phyloP scores from a whole-genome alignment of 768 basidiomycete genomes.

The Boletus vermiculosoides region DNA sequence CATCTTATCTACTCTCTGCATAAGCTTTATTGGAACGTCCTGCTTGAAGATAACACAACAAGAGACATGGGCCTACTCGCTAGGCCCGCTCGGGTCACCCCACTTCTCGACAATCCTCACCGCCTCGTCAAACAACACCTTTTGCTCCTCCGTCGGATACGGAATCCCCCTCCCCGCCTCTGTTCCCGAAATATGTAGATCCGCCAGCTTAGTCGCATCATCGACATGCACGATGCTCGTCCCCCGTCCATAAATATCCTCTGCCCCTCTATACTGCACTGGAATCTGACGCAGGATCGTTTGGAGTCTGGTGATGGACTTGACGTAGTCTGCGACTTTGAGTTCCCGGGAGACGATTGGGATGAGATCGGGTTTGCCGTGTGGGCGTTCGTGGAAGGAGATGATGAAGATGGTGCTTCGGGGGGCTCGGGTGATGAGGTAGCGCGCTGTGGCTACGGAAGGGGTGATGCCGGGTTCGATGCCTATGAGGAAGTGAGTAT shows the following conservation, averaged over 20 bases:
- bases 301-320: conserved; percentile 41
- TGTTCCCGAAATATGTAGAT: conserved; percentile 44
- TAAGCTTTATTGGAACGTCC: too few species aligned
- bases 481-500: background rate
- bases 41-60: too few species aligned
- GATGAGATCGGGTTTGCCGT: conserved; percentile 45
- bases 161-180: conserved; percentile 48
- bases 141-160: conserved; percentile 57
- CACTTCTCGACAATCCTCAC: conserved; percentile 63
- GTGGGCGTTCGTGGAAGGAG: conserved; percentile 44
- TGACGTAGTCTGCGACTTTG: conserved; percentile 18
- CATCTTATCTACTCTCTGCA: too few species aligned
- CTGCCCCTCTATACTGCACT: conserved; percentile 44
- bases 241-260: conserved; percentile 73
- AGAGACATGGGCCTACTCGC: background rate
- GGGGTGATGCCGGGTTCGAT: conserved; percentile 67
- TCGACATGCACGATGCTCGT: conserved; percentile 60
- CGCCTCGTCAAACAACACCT: conserved; percentile 65
- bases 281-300: conserved; percentile 53
- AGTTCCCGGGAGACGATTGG: conserved; percentile 42
- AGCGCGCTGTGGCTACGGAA: conserved; percentile 56
- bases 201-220: background rate
- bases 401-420: conserved; percentile 42
- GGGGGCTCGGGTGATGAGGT: conserved; percentile 45
- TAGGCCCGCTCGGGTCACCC: conserved; percentile 10